Evolutionary conservation across 176 grass and related monocot genomes (phyloP).

Genomic region (Musa itinerans): DNA sequence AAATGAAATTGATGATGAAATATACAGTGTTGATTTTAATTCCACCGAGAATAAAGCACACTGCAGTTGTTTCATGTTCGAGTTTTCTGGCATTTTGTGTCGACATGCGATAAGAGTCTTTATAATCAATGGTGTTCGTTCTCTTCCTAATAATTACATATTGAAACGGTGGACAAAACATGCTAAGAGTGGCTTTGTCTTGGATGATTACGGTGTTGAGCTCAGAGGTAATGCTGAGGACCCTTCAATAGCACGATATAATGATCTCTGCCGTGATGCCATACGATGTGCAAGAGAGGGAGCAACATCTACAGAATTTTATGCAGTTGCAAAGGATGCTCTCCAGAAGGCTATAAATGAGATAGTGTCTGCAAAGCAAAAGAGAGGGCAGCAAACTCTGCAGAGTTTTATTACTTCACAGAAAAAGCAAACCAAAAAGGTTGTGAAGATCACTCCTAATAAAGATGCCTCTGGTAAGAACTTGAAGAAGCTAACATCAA

Average conservation of each 20-base stretch:
- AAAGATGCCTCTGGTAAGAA: conserved; percentile 36
- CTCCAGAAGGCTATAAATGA: conserved; percentile 56
- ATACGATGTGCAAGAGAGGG: conserved; percentile 72
- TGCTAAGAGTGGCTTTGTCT: conserved; percentile 47
- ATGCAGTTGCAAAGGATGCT: conserved; percentile 76
- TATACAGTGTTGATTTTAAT: conserved; percentile 51
- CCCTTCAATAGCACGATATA: conserved; percentile 40
- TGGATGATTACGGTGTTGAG: conserved; percentile 52
- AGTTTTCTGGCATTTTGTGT: conserved; percentile 85
- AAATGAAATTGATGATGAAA: conserved; percentile 44
- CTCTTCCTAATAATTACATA: conserved; percentile 61
- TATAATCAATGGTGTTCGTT: conserved; percentile 57
- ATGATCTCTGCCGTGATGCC: conserved; percentile 55
- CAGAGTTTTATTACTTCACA: conserved; percentile 30
- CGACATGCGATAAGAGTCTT: conserved; percentile 74
- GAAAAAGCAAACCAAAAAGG: conserved; percentile 46
- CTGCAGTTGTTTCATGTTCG: conserved; percentile 78
- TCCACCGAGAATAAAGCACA: conserved; percentile 35
- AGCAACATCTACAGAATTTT: conserved; percentile 48
- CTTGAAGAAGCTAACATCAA: conserved; percentile 50
- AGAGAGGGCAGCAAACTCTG: conserved; percentile 25
- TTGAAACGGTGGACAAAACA: conserved; percentile 95
- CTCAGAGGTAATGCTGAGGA: conserved; percentile 47
- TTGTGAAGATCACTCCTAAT: conserved; percentile 25
- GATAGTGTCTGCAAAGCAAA: conserved; percentile 46